Evolutionary conservation across 2,329 filamentous ascomycete species (phyloP), one percentile per base, ranked within the genome.

Genomic region (Epichloe elymi): DNA sequence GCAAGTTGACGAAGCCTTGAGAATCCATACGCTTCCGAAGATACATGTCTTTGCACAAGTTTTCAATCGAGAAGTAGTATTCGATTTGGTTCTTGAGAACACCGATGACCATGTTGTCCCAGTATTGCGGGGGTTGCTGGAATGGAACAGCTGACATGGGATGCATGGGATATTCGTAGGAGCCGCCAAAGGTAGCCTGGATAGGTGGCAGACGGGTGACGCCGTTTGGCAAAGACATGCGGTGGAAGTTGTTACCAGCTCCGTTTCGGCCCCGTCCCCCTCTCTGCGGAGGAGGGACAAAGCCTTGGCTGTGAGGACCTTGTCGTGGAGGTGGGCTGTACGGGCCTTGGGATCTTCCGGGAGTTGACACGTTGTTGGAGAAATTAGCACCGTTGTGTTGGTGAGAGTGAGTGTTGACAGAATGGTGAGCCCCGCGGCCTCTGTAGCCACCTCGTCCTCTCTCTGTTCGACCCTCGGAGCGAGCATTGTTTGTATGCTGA

Each of bases 31-130:
- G 83, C 61, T 80, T 83, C 52, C 93, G 84, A 53, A 98, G 75
- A 67, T 82, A 97, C 61, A 87, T 76, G 62, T 98, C 93, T 69
- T 95, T 96, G 75, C 88, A 86, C 47, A 97, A 76, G 64, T 98
- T 98, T 62, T 96, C 87, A 30, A 95, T 79, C 0, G 91, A 97
- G 70, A 98, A 95, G 69, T 98, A 98, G 72, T 96, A 98, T 61
- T 95, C 88, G 38, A 89, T 78, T 62, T 77, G 71, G 56, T 64
- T 65, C 50, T 69, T 73, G 46, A 80, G 64, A 45, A 73, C 64
- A 3, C 66, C 58, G 38, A 74, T 45, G 15, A 66, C 48, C 56
- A 67, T 58, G 61, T 83, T 82, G 59, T 77, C 55, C 72, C 75
- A 61, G 80, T 78, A 76, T 5, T 61, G 78, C 42, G 60, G 59